phyloP scores from a whole-genome alignment of 148 eudicot species.

The Tetragonia tetragonoides region DNA sequence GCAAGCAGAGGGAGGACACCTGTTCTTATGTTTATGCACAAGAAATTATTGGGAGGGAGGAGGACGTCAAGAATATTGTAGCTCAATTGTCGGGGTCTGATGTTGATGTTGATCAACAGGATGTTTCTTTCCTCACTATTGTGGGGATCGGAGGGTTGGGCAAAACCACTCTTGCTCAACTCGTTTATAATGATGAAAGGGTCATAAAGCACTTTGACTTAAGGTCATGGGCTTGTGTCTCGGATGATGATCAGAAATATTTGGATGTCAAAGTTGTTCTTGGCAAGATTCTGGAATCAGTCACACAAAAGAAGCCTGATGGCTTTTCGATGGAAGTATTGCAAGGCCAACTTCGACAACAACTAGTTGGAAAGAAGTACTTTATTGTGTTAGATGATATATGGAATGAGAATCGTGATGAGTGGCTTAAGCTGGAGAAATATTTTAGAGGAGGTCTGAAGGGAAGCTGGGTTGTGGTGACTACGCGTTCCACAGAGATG shows the following conservation, averaged over 20 bases:
- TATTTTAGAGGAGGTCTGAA: slow-evolving; percentile 8
- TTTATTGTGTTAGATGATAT: no score
- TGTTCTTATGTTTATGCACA: neutral
- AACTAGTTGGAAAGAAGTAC: no score
- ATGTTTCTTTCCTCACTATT: slow-evolving; percentile 20
- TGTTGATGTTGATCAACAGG: neutral
- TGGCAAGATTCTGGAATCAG: slow-evolving; percentile 19
- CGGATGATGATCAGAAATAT: neutral
- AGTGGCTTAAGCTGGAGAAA: slow-evolving; percentile 10
- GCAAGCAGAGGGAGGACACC: neutral
- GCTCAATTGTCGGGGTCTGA: neutral
- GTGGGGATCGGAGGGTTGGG: slow-evolving; percentile 34
- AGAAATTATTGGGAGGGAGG: neutral
- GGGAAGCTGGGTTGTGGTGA: slow-evolving; percentile 29
- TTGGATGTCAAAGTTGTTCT: slow-evolving; percentile 17
- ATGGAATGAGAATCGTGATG: no score
- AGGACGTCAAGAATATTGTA: slow-evolving; percentile 18
- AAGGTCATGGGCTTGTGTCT: no score
- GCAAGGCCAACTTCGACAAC: slow-evolving; percentile 8
- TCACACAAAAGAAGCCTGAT: slow-evolving; percentile 10
- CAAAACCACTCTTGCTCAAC: slow-evolving; percentile 31
- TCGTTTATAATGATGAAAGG: no score
- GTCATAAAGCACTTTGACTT: no score
- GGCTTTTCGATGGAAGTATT: slow-evolving; percentile 17
- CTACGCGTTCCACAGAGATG: neutral